Evolutionary conservation across 441 rosid species (phyloP).

Genomic region (Dalechampia spathulata): DNA sequence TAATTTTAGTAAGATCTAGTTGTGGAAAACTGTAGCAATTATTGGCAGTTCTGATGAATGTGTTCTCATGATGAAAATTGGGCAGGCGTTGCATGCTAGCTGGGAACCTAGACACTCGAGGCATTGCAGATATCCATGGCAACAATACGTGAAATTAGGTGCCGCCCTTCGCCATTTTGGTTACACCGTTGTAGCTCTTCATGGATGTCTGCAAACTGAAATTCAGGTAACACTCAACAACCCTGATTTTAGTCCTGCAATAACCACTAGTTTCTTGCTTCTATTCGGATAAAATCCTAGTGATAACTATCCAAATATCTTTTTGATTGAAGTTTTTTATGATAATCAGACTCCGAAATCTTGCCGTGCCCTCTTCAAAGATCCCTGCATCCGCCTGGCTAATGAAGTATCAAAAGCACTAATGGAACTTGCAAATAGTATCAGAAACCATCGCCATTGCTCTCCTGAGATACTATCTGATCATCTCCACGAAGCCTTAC

Average conservation of each 20-base stretch:
- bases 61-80: neutral
- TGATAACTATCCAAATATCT: too few species aligned
- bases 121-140: conserved; percentile 65
- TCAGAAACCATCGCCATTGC: conserved; percentile 55
- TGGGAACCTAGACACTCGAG: conserved; percentile 84
- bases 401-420: conserved; percentile 61
- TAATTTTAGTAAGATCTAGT: too few species aligned
- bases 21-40: too few species aligned
- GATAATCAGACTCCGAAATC: conserved; percentile 43
- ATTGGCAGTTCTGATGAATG: too few species aligned
- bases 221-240: conserved; percentile 47
- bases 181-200: conserved; percentile 71
- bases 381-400: conserved; percentile 59
- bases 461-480: conserved; percentile 70
- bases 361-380: conserved; percentile 63
- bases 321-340: too few species aligned
- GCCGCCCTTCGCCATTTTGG: conserved; percentile 83
- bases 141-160: conserved; percentile 75
- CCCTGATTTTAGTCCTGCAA: too few species aligned
- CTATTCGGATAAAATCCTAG: too few species aligned
- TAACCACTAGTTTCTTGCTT: too few species aligned
- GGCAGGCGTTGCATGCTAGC: conserved; percentile 68
- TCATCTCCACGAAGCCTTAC: conserved; percentile 65
- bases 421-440: conserved; percentile 53
- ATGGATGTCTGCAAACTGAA: conserved; percentile 78